phyloP scores from a whole-genome alignment of 345 rosid genomes.

The Cardamine resedifolia region DNA sequence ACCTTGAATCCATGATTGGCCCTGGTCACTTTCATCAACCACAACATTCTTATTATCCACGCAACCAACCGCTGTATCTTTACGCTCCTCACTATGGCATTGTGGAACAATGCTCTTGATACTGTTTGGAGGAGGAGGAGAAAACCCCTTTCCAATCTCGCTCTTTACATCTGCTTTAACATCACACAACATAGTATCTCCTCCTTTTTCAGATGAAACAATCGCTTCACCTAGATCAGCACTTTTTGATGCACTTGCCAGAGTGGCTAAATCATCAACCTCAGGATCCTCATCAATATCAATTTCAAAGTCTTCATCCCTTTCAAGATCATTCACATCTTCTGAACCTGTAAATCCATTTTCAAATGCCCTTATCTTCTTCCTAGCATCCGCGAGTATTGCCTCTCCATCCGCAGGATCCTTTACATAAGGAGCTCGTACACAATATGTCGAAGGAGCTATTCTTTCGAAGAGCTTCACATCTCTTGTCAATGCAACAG shows the following conservation, averaged over 20 bases:
- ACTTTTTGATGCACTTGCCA: slow-evolving; percentile 49
- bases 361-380: slow-evolving; percentile 86
- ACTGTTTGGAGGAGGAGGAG: slow-evolving; percentile 45
- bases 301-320: slow-evolving; percentile 85
- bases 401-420: slow-evolving; percentile 94
- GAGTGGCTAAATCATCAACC: slow-evolving; percentile 74
- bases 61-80: slow-evolving; percentile 38
- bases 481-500: slow-evolving; percentile 99
- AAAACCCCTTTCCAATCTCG: slow-evolving; percentile 46
- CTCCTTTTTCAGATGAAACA: slow-evolving; percentile 48
- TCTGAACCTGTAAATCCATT: slow-evolving; percentile 83
- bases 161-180: slow-evolving; percentile 38
- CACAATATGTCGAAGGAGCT: slow-evolving; percentile 98
- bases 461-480: slow-evolving; percentile 98
- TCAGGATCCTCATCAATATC: slow-evolving; percentile 97
- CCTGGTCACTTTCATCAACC: slow-evolving; percentile 76
- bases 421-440: slow-evolving; percentile 87
- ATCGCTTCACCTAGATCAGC: slow-evolving; percentile 45
- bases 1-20: slow-evolving; percentile 92
- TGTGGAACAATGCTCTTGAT: slow-evolving; percentile 41
- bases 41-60: slow-evolving; percentile 40
- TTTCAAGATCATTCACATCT: slow-evolving; percentile 84
- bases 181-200: slow-evolving; percentile 40
- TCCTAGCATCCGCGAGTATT: slow-evolving; percentile 85
- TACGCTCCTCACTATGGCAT: slow-evolving; percentile 41